A percentile compares a stretch with the other conserved stretches of the same genome.
These are phyloP conservation scores for Phtheirospermum japonicum DNA, from an alignment of 257 asterid genomes.

Conservation along the genomic window DNA sequence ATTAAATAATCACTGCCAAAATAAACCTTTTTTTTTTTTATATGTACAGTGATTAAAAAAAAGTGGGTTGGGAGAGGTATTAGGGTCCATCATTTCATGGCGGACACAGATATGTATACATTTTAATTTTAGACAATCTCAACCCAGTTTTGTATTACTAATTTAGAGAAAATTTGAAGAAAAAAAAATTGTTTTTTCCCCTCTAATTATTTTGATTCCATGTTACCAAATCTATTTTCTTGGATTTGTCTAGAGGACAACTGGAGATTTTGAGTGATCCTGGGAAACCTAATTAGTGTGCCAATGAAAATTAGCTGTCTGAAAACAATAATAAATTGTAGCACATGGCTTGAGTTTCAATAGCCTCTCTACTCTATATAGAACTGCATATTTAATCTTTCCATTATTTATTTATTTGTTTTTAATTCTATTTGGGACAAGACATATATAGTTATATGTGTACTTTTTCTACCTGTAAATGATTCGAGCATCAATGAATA, in stretches of 20 bases:
- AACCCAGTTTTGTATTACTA: not conserved
- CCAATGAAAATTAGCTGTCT: not conserved
- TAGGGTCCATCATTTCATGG: not conserved
- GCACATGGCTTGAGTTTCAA: not conserved
- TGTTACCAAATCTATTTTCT: not conserved
- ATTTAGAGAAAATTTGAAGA: not conserved
- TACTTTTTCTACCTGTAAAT: too few relatives aligned
- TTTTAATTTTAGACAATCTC: not conserved
- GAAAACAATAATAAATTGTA: not conserved
- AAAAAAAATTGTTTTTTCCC: not conserved
- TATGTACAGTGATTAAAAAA: not conserved
- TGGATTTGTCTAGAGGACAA: not conserved
- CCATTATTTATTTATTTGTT: too few relatives aligned
- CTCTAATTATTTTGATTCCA: not conserved
- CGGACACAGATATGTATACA: not conserved
- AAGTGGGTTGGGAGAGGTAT: not conserved
- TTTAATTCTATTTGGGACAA: too few relatives aligned
- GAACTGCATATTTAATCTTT: too few relatives aligned
- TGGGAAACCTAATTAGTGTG: not conserved
- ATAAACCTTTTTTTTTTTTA: constrained; percentile 12
- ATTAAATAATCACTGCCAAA: constrained; percentile 28
- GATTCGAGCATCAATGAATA: too few relatives aligned
- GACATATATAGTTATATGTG: too few relatives aligned
- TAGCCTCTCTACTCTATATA: too few relatives aligned
- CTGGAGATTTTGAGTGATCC: too few relatives aligned